Conservation (phyloP, 495 filamentous ascomycete species). For the Opeltia flavorubescens region DNA sequence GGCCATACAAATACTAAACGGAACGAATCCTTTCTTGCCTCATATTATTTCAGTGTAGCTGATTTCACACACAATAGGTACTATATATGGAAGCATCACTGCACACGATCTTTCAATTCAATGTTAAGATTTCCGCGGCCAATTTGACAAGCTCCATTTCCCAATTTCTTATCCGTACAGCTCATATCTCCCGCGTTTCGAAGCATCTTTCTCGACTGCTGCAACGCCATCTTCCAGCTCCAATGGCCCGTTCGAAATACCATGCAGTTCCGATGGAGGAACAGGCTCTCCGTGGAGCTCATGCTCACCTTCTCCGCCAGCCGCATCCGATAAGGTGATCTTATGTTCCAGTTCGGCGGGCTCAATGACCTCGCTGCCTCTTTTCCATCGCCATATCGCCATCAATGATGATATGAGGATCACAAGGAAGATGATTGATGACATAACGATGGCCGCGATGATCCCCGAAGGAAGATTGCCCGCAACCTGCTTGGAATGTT, state of each 20-base stretch:
- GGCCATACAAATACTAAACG: too few relatives aligned
- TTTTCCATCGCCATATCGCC: not conserved
- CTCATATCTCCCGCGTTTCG: too few relatives aligned
- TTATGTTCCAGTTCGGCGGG: not conserved
- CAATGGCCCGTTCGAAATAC: not conserved
- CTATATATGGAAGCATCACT: too few relatives aligned
- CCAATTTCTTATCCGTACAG: not conserved
- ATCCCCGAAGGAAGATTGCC: not conserved
- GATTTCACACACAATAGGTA: too few relatives aligned
- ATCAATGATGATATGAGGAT: not conserved
- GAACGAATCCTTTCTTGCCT: too few relatives aligned
- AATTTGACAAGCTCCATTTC: not conserved
- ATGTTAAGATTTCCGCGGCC: too few relatives aligned
- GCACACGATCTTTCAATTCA: too few relatives aligned
- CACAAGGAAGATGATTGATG: not conserved
- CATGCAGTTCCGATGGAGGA: not conserved
- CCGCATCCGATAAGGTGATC: not conserved
- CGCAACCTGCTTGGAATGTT: not conserved
- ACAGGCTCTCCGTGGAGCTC: not conserved
- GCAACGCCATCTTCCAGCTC: not conserved
- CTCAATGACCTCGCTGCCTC: not conserved
- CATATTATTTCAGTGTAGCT: too few relatives aligned
- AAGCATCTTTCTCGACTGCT: not conserved
- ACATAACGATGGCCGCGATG: not conserved
- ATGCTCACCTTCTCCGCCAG: not conserved